Percentiles rank a stretch among this genome's conserved stretches.
Conservation (phyloP, 2,329 filamentous ascomycete genomes). For the Penicillium janthinellum region DNA sequence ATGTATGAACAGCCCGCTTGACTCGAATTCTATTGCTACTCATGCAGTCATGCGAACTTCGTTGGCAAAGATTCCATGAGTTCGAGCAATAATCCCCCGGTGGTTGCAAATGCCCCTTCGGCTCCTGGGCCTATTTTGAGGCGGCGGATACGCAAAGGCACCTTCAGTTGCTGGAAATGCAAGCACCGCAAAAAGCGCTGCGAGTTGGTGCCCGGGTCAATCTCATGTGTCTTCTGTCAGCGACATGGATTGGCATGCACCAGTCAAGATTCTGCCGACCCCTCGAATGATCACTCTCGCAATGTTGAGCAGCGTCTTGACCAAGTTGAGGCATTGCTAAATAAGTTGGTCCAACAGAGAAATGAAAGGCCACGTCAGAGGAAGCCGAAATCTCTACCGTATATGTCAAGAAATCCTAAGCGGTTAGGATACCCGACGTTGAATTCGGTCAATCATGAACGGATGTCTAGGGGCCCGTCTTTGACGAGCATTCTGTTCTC, state of each 20-base stretch:
- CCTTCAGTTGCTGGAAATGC: constrained; percentile 62
- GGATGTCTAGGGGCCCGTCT: constrained; percentile 16
- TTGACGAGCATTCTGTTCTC: constrained; percentile 22
- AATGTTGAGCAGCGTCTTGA: constrained; percentile 5
- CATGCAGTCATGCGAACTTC: not conserved
- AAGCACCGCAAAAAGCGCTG: constrained; percentile 59
- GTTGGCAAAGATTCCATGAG: not conserved
- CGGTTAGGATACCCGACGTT: constrained; percentile 7
- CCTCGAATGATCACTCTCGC: not conserved
- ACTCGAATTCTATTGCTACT: not conserved
- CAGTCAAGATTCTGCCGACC: constrained; percentile 22
- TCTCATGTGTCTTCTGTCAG: constrained; percentile 51
- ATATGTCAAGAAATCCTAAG: not conserved
- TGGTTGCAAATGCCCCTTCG: not conserved
- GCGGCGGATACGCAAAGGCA: constrained; percentile 56
- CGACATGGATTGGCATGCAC: constrained; percentile 42
- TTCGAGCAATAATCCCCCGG: not conserved
- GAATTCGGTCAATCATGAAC: constrained; percentile 15
- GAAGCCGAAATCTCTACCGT: not conserved
- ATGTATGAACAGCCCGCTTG: too few species aligned
- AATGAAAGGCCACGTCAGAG: not conserved
- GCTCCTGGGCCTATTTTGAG: constrained; percentile 20
- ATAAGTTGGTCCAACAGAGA: constrained; percentile 7
- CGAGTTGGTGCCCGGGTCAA: constrained; percentile 42
- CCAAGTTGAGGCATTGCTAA: constrained; percentile 13